Conservation (phyloP, 805 yeast genomes). For the Cyberlindnera mycetangii region DNA sequence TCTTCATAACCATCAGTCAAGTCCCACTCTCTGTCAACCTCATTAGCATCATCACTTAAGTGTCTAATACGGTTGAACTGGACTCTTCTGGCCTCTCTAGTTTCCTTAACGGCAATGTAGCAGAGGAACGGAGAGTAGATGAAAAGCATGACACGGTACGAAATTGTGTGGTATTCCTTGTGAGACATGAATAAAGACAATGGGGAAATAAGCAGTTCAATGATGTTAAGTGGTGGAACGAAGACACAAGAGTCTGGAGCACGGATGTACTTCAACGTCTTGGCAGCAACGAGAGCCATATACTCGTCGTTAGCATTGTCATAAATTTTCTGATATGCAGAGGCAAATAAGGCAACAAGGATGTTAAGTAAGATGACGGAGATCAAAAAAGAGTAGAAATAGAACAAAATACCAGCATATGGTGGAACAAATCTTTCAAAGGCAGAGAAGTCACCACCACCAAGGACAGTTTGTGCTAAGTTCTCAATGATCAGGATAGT, state of each 20-base stretch:
- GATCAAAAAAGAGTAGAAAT: slow-evolving; percentile 72
- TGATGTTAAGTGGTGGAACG: slow-evolving; percentile 79
- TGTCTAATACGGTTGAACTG: slow-evolving; percentile 64
- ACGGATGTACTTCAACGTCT: slow-evolving; percentile 77
- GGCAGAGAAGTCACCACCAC: slow-evolving; percentile 68
- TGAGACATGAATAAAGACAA: slow-evolving; percentile 39
- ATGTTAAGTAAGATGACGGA: slow-evolving; percentile 76
- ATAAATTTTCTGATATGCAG: slow-evolving; percentile 77
- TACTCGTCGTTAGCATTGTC: slow-evolving; percentile 84
- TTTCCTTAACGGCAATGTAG: slow-evolving; percentile 61
- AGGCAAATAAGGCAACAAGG: slow-evolving; percentile 79
- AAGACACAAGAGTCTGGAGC: slow-evolving; percentile 86
- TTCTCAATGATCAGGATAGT: slow-evolving; percentile 61
- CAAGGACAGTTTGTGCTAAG: slow-evolving; percentile 68
- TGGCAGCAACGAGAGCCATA: slow-evolving; percentile 79
- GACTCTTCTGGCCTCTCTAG: slow-evolving; percentile 64
- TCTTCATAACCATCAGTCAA: slow-evolving; percentile 68
- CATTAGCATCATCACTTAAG: slow-evolving; percentile 76
- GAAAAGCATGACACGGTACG: slow-evolving; percentile 56
- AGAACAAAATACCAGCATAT: slow-evolving; percentile 76
- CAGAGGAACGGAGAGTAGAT: slow-evolving; percentile 67
- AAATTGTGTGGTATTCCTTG: slow-evolving; percentile 37
- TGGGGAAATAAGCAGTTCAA: slow-evolving; percentile 57
- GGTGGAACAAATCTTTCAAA: slow-evolving; percentile 78
- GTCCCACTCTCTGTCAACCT: slow-evolving; percentile 77